Percentiles rank a stretch among this genome's conserved stretches.
Conservation (phyloP, 1,284 basidiomycete species). For the Heterobasidion parviporum region DNA sequence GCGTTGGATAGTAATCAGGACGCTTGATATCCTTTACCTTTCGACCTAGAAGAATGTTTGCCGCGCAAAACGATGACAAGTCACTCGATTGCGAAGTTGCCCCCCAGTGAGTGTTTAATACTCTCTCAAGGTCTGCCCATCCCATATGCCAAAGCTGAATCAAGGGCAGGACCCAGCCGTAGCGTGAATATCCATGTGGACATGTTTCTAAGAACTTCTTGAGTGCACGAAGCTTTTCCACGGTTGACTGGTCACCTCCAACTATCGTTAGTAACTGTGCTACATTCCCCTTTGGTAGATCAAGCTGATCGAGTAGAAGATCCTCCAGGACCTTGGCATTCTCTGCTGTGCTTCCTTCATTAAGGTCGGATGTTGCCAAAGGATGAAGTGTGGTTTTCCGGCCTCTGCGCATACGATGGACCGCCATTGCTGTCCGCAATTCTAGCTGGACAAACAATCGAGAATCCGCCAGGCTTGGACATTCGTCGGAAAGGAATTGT, state of each 20-base stretch:
- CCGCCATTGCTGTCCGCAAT: not conserved
- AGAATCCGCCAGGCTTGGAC: not conserved
- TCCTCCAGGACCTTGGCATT: conserved; percentile 6
- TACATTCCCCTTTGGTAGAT: conserved; percentile 4
- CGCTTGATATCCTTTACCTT: conserved; percentile 8
- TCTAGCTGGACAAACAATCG: not conserved
- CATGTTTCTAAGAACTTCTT: conserved; percentile 4
- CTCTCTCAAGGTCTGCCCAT: conserved; percentile 23
- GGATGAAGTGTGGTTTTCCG: conserved; percentile 4
- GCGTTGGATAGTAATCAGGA: conserved; percentile 6
- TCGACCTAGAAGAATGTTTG: conserved; percentile 14
- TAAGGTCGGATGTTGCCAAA: conserved; percentile 4
- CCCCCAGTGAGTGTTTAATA: conserved; percentile 21
- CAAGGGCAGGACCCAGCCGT: conserved; percentile 20
- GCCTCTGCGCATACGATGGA: conserved; percentile 5
- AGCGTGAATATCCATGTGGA: conserved; percentile 7
- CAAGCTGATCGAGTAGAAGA: conserved; percentile 1
- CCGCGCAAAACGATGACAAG: conserved; percentile 12
- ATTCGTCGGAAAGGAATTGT: conserved; percentile 1
- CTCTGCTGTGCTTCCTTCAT: conserved; percentile 5
- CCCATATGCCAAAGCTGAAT: conserved; percentile 25
- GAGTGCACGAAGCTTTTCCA: conserved; percentile 10
- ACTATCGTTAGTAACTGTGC: conserved; percentile 4
- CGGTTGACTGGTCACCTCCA: conserved; percentile 10
- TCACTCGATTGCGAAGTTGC: conserved; percentile 2